Percentiles rank a stretch among this genome's conserved stretches.
phyloP scores from a whole-genome alignment of 371 early-diverging fungal genomes.

The Mortierella sp. region DNA sequence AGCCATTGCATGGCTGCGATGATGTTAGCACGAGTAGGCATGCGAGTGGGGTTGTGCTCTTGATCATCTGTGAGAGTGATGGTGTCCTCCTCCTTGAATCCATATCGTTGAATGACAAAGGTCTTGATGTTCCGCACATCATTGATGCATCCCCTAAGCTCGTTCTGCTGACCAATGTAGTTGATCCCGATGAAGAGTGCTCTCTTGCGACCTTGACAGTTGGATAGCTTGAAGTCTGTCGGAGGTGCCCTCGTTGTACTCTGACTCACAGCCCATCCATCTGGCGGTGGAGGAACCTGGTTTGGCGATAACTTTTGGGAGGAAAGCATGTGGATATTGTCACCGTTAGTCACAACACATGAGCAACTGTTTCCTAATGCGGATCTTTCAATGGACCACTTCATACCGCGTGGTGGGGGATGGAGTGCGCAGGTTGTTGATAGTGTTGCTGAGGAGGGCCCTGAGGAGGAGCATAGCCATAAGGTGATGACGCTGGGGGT shows the following conservation, averaged over 20 bases:
- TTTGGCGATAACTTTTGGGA: conserved; percentile 12
- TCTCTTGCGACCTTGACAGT: conserved; percentile 81
- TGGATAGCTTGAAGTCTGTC: conserved; percentile 69
- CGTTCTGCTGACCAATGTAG: conserved; percentile 76
- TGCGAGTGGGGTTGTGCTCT: conserved; percentile 63
- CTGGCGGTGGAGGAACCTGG: conserved; percentile 38
- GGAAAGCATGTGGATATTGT: background rate
- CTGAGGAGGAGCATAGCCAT: conserved; percentile 6
- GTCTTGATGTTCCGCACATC: conserved; percentile 88
- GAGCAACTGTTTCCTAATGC: no score
- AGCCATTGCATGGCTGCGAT: conserved; percentile 91
- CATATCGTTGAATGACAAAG: conserved; percentile 73
- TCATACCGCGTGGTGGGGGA: conserved; percentile 24
- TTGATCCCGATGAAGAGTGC: conserved; percentile 95
- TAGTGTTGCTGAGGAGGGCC: conserved; percentile 25
- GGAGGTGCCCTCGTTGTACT: conserved; percentile 13
- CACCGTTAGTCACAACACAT: no score
- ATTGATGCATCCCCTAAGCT: conserved; percentile 88
- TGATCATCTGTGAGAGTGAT: conserved; percentile 91
- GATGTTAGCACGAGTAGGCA: conserved; percentile 88
- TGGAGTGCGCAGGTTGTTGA: conserved; percentile 14
- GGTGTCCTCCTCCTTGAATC: conserved; percentile 78
- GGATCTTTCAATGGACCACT: background rate
- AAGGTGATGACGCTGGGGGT: conserved; percentile 10
- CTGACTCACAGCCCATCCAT: conserved; percentile 42